phyloP scores from a whole-genome alignment of 208 protist genomes.

The Phytomonas francai region DNA sequence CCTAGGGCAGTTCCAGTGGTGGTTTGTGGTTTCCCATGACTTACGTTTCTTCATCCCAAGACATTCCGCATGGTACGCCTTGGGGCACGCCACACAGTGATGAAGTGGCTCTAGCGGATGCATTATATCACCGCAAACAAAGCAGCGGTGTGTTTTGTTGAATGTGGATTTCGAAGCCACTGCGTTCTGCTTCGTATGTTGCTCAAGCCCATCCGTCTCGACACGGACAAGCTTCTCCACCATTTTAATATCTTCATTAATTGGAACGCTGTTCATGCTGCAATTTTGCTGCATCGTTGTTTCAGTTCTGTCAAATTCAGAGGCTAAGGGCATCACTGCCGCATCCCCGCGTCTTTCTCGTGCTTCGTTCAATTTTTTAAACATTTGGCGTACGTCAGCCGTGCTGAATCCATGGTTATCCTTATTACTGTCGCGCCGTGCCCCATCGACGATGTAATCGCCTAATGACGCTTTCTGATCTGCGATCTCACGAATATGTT shows the following conservation, averaged over 20 bases:
- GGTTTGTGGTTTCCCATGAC: conserved; percentile 11
- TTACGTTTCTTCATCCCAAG: conserved; percentile 21
- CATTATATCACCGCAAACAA: conserved; percentile 74
- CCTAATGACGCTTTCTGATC: conserved; percentile 91
- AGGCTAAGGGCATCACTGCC: not conserved
- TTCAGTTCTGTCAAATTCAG: not conserved
- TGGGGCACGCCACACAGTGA: conserved; percentile 72
- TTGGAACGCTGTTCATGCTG: not conserved
- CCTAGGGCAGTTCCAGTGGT: conserved; percentile 65
- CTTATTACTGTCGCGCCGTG: not conserved
- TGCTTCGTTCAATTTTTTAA: conserved; percentile 15
- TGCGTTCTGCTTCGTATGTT: not conserved
- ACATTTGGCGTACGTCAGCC: conserved; percentile 46
- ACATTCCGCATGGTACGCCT: conserved; percentile 79
- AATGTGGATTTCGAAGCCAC: conserved; percentile 5
- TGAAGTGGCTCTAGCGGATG: conserved; percentile 69
- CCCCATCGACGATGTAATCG: conserved; percentile 85
- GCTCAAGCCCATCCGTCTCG: conserved; percentile 22
- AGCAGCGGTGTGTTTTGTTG: conserved; percentile 44
- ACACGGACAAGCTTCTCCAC: conserved; percentile 41
- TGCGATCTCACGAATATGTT: conserved; percentile 92
- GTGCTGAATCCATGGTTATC: conserved; percentile 18
- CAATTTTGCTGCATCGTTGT: not conserved
- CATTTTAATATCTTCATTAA: conserved; percentile 27
- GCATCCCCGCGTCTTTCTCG: not conserved